A percentile compares a stretch with the other conserved stretches of the same genome.
phyloP scores from a whole-genome alignment of 2,329 filamentous ascomycete genomes.

The Tolypocladium nubicola region DNA sequence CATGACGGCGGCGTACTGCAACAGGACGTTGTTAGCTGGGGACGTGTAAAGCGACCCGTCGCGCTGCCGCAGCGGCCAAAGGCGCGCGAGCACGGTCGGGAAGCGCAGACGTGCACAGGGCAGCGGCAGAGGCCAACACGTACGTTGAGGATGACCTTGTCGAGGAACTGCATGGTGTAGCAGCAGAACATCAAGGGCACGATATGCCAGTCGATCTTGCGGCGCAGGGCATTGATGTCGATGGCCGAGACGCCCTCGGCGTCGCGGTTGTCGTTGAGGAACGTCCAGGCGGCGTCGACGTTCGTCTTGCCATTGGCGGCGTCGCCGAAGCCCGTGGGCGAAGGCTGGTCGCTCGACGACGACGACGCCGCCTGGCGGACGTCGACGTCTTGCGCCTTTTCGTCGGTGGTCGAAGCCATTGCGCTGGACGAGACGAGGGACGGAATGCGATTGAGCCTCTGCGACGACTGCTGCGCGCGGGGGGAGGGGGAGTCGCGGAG shows the following conservation, averaged over 20 bases:
- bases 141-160: conserved; percentile 54
- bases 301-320: conserved; percentile 6
- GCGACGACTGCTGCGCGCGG: neutral
- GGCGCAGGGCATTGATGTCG: conserved; percentile 34
- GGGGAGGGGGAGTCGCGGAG: neutral
- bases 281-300: conserved; percentile 36
- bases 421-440: neutral
- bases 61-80: neutral
- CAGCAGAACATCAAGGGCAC: conserved; percentile 51
- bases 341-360: conserved; percentile 8
- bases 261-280: conserved; percentile 30
- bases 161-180: conserved; percentile 53
- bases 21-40: neutral
- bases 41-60: neutral
- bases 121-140: conserved; percentile 11
- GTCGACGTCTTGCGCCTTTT: conserved; percentile 12
- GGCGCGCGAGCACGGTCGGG: neutral
- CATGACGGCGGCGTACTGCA: conserved; percentile 56
- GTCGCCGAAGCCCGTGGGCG: neutral
- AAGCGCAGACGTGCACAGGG: neutral
- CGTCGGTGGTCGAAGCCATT: conserved; percentile 14
- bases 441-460: neutral
- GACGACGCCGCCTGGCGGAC: conserved; percentile 9
- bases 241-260: conserved; percentile 20
- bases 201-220: conserved; percentile 48